These are phyloP conservation scores for Eucalyptus regnans DNA, from an alignment of 345 rosid species.

Conservation along the genomic window DNA sequence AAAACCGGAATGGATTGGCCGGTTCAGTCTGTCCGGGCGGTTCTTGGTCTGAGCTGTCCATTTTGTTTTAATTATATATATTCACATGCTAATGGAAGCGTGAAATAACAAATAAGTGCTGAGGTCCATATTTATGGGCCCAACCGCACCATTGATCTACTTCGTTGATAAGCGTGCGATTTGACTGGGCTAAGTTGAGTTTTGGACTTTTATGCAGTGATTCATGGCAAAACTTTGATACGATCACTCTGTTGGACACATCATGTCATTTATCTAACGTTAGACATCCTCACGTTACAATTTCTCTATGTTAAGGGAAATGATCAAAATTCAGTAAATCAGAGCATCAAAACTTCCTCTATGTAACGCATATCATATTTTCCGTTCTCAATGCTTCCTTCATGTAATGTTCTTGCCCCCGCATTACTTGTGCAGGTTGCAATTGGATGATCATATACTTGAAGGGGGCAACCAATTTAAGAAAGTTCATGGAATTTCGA, in stretches of 20 bases:
- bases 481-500: constrained; percentile 1
- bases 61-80: not conserved
- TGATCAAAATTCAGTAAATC: not conserved
- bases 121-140: not conserved
- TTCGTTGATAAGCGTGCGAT: not conserved
- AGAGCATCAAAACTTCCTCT: not conserved
- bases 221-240: not conserved
- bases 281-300: not conserved
- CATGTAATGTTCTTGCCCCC: not conserved
- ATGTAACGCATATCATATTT: not conserved
- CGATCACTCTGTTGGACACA: not conserved
- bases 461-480: constrained; percentile 1
- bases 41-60: no score
- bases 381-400: not conserved
- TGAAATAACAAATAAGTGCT: not conserved
- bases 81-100: not conserved
- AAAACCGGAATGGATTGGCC: no score
- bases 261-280: not conserved
- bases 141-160: not conserved
- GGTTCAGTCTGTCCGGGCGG: rapidly evolving
- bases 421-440: not conserved
- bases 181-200: not conserved
- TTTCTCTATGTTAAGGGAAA: not conserved
- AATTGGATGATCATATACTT: constrained; percentile 2
- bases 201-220: not conserved